Evolutionary conservation across 306 rosid genomes (phyloP).

Genomic region (Lagenaria siceraria): DNA sequence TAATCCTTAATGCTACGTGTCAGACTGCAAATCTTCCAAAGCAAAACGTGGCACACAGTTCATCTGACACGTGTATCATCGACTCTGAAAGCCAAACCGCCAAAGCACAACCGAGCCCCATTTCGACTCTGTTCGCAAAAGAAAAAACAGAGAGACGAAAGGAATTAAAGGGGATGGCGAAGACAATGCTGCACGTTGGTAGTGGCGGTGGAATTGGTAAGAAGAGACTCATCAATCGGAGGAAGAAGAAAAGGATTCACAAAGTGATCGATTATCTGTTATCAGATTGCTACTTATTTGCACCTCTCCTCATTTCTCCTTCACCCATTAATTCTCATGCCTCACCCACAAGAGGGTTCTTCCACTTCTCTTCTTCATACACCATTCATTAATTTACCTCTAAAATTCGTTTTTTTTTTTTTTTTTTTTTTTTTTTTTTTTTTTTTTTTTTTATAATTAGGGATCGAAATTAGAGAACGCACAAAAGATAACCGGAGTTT

Average conservation of each 20-base stretch:
- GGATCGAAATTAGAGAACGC: slow-evolving; percentile 23
- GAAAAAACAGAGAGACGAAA: neutral
- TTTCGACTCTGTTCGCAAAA: neutral
- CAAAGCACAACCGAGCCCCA: neutral
- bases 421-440: too few species aligned
- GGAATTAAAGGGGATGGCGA: slow-evolving; percentile 19
- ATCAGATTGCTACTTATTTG: slow-evolving; percentile 48
- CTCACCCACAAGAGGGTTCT: neutral
- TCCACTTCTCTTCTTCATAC: neutral
- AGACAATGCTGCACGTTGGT: neutral
- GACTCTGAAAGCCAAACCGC: neutral
- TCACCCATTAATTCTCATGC: neutral
- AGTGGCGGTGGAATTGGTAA: slow-evolving; percentile 1
- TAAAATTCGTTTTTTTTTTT: neutral
- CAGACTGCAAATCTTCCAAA: neutral
- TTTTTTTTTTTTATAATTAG: too few species aligned
- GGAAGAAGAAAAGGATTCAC: slow-evolving; percentile 24
- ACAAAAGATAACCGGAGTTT: slow-evolving; percentile 13
- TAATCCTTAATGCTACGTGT: neutral
- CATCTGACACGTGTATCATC: neutral
- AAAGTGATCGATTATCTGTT: slow-evolving; percentile 38
- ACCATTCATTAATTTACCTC: neutral
- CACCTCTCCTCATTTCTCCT: slow-evolving; percentile 38
- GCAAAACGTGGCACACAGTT: neutral
- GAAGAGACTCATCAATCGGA: slow-evolving; percentile 23